Evolutionary conservation across 2,329 filamentous ascomycete genomes (phyloP).

Genomic region (Calonectria montana): DNA sequence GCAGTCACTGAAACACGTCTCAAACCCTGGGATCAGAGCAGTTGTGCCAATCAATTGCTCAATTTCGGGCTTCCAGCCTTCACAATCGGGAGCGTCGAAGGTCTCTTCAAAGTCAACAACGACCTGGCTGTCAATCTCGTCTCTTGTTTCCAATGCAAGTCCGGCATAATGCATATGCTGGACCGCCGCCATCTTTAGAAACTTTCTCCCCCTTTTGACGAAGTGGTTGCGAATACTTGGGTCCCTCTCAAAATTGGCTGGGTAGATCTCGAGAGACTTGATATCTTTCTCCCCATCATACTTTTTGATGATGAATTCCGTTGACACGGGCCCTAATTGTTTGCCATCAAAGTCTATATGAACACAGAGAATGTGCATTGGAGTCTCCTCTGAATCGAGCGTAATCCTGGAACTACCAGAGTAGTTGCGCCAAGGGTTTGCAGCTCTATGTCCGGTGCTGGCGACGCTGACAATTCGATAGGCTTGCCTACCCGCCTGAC

Average conservation of each 20-base stretch:
- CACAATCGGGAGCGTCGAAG: conserved; percentile 23
- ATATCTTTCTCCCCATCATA: conserved; percentile 43
- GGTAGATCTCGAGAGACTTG: conserved; percentile 40
- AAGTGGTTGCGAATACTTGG: conserved; percentile 19
- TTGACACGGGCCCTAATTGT: conserved; percentile 40
- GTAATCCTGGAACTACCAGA: too few species aligned
- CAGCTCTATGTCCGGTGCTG: too few species aligned
- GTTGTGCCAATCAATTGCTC: not conserved
- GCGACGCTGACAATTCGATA: too few species aligned
- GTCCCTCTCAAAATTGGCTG: conserved; percentile 30
- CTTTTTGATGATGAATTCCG: conserved; percentile 32
- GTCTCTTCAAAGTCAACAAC: conserved; percentile 46
- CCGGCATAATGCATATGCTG: conserved; percentile 46
- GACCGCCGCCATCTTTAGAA: conserved; percentile 29
- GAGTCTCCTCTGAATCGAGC: too few species aligned
- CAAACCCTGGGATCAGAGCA: not conserved
- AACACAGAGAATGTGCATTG: too few species aligned
- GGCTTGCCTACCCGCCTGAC: too few species aligned
- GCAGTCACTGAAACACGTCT: not conserved
- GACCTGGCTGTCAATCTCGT: conserved; percentile 47
- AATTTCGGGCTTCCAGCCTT: not conserved
- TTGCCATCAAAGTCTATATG: conserved; percentile 46
- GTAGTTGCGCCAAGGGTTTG: too few species aligned
- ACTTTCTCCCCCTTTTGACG: conserved; percentile 33
- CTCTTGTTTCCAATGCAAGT: conserved; percentile 32